These are phyloP conservation scores for Fragilaria radians DNA, from an alignment of 108 stramenopile species.

Conservation along the genomic window DNA sequence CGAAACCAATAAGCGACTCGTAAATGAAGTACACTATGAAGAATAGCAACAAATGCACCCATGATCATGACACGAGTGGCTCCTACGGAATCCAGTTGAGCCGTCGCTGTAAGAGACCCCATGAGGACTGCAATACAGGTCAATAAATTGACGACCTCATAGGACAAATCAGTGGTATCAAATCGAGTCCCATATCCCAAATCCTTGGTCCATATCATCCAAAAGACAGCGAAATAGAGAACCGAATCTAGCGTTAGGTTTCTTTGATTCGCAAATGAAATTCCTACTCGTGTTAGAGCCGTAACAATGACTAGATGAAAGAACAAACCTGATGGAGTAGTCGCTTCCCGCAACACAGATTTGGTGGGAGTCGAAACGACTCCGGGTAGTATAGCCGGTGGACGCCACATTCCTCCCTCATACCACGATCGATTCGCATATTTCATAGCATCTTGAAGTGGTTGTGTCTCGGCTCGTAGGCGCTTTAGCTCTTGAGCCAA, in stretches of 20 bases:
- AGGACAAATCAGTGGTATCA: constrained; percentile 73
- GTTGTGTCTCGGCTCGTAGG: constrained; percentile 21
- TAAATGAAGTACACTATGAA: constrained; percentile 50
- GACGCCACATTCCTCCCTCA: constrained; percentile 76
- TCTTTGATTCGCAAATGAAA: constrained; percentile 53
- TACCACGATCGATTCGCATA: constrained; percentile 67
- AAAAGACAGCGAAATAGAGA: constrained; percentile 80
- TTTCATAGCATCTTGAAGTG: constrained; percentile 36
- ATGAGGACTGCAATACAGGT: constrained; percentile 76
- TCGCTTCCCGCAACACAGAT: constrained; percentile 23
- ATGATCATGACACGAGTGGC: constrained; percentile 64
- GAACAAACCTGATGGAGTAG: constrained; percentile 64
- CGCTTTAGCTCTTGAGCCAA: constrained; percentile 65
- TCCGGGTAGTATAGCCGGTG: constrained; percentile 49
- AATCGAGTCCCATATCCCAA: constrained; percentile 66
- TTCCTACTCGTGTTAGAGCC: constrained; percentile 68
- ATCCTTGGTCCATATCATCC: constrained; percentile 77
- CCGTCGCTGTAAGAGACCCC: constrained; percentile 49
- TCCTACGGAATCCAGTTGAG: constrained; percentile 48
- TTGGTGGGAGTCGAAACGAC: constrained; percentile 11
- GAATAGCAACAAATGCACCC: constrained; percentile 53
- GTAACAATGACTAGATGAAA: constrained; percentile 75
- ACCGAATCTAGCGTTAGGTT: constrained; percentile 35
- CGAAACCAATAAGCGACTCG: constrained; percentile 56
- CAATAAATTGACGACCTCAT: constrained; percentile 53